These are phyloP conservation scores for Sporothrix dimorphospora DNA, from an alignment of 2,329 filamentous ascomycete genomes.

Conservation along the genomic window DNA sequence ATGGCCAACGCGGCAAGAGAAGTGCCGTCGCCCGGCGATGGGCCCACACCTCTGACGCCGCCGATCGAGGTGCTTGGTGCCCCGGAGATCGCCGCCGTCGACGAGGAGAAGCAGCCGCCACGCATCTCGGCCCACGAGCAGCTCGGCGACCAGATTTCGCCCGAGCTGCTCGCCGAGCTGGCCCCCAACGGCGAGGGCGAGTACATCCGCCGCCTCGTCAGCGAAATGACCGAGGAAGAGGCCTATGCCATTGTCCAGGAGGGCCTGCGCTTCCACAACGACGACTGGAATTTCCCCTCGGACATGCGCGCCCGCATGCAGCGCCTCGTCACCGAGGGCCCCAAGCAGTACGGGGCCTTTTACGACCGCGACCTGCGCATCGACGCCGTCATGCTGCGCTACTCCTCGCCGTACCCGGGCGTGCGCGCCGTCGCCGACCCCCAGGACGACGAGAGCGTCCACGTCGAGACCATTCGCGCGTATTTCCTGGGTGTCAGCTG, in stretches of 20 bases:
- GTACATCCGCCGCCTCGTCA: slow-evolving; percentile 48
- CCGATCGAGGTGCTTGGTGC: background rate
- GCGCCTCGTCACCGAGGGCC: slow-evolving; percentile 42
- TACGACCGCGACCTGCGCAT: slow-evolving; percentile 48
- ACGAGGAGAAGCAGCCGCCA: slow-evolving; percentile 40
- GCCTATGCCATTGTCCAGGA: slow-evolving; percentile 46
- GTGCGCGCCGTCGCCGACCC: slow-evolving; percentile 47
- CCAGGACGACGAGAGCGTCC: slow-evolving; percentile 42
- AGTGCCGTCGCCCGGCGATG: slow-evolving; percentile 3
- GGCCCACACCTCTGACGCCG: background rate
- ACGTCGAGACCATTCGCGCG: slow-evolving; percentile 48
- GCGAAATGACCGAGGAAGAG: slow-evolving; percentile 49
- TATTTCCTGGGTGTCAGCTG: slow-evolving; percentile 48
- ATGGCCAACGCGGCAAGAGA: slow-evolving; percentile 3
- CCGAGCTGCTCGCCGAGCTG: slow-evolving; percentile 46
- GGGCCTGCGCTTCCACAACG: slow-evolving; percentile 45
- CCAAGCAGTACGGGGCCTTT: slow-evolving; percentile 46
- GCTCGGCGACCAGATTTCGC: slow-evolving; percentile 45
- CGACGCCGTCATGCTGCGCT: slow-evolving; percentile 46
- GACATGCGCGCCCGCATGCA: slow-evolving; percentile 49
- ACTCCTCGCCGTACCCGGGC: slow-evolving; percentile 49
- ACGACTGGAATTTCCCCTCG: slow-evolving; percentile 51
- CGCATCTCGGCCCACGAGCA: slow-evolving; percentile 29
- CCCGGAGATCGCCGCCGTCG: slow-evolving; percentile 26
- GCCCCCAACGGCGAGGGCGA: slow-evolving; percentile 50